A percentile compares a stretch with the other conserved stretches of the same genome.
These are phyloP conservation scores for Rhizopogon sp. DNA, from an alignment of 768 basidiomycete species.

Conservation along the genomic window DNA sequence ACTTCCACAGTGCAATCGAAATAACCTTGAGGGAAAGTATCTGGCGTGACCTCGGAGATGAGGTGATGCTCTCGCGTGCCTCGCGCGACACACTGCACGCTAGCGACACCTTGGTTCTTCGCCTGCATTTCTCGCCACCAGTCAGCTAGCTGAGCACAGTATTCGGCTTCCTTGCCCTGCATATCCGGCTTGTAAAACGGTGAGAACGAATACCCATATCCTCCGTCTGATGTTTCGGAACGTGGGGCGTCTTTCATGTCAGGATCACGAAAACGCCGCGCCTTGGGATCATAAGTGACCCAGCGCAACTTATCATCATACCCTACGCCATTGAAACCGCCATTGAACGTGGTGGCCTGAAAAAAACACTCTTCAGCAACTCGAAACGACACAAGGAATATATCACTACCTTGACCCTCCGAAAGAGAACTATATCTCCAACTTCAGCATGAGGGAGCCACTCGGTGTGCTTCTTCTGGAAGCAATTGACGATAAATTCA, in stretches of 20 bases:
- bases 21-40: slow-evolving; percentile 40
- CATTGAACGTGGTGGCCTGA: slow-evolving; percentile 31
- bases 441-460: slow-evolving; percentile 46
- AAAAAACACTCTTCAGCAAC: neutral
- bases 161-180: slow-evolving; percentile 32
- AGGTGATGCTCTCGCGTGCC: slow-evolving; percentile 37
- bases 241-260: slow-evolving; percentile 32
- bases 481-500: slow-evolving; percentile 38
- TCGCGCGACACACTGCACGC: slow-evolving; percentile 7
- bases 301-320: slow-evolving; percentile 45
- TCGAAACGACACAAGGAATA: neutral
- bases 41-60: slow-evolving; percentile 45
- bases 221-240: slow-evolving; percentile 23
- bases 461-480: slow-evolving; percentile 39
- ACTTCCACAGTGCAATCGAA: slow-evolving; percentile 67
- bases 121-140: slow-evolving; percentile 45
- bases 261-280: slow-evolving; percentile 33
- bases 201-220: slow-evolving; percentile 35
- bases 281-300: slow-evolving; percentile 45
- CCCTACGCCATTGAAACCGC: slow-evolving; percentile 34
- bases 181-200: slow-evolving; percentile 40
- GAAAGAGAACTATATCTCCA: slow-evolving; percentile 51
- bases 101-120: slow-evolving; percentile 11
- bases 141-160: slow-evolving; percentile 39
- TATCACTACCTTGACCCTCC: slow-evolving; percentile 41